Base-by-base conservation (phyloP, 768 basidiomycete genomes). In the Xerocomellus intermedius region DNA sequence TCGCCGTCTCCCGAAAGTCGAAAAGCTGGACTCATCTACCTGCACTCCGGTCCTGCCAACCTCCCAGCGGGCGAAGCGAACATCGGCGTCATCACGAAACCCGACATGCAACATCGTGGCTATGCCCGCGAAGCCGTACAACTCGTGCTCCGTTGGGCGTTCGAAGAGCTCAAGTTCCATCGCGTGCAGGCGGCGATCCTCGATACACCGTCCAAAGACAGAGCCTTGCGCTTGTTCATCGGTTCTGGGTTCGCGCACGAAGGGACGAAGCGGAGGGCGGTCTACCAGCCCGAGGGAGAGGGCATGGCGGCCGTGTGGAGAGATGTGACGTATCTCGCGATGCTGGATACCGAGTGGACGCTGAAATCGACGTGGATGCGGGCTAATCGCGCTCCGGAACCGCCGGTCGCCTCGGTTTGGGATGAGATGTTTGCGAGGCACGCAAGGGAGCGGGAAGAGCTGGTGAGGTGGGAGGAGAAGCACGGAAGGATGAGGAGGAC, bases 291-390 rank as follows among this genome's bases (percentile, higher is more conserved):
- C 5, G 65, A 62, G 8, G 69, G 63, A 4, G 70, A 68, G n/a
- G 71, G 68, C 17, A 56, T 77, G 52, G 73, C 73, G 2, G 50
- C 62, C 2, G 69, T 76, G 43, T 86, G 82, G 82, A 83, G 78
- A 58, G 83, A 86, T 55, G 79, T 81, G 24, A 83, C 81, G 1
- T 81, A 82, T 59, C 69, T 86, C 33, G 84, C 78, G 8, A 75
- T 87, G 59, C 66, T 87, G 49, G 84, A 80, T 43, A 85, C 82
- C 0, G 85, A 87, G 42, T 86, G 83, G 83, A 50, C 70, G 24
- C 58, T 82, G 36, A 74, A 68, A 19, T 50, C 56, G 13, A 64
- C 64, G 43, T 61, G 71, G 53, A 66, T 60, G 21, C 42, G 24
- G 5, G 21, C 41, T 2, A 50, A 37, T 21, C 26, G 8, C 17